Conservation (phyloP, 768 basidiomycete genomes). For the Collybia mongolica region DNA sequence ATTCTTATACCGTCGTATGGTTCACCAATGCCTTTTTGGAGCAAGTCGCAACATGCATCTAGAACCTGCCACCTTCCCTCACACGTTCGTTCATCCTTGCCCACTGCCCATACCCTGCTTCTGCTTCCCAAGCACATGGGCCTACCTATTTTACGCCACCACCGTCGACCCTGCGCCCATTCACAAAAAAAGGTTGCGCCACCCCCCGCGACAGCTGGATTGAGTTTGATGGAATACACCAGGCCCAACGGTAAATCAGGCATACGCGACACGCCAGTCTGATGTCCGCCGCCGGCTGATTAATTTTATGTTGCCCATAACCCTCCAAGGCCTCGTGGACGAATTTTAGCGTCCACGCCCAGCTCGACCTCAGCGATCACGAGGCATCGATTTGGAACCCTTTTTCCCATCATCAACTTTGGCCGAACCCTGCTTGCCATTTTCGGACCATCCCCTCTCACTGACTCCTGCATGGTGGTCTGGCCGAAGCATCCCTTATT, state of each 20-base stretch:
- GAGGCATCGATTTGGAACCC: neutral
- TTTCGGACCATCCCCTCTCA: neutral
- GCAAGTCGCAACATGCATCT: neutral
- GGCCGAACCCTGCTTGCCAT: neutral
- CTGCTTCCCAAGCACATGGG: slow-evolving; percentile 5
- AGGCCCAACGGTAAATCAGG: neutral
- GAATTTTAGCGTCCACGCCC: neutral
- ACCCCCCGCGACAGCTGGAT: neutral
- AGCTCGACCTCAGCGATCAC: slow-evolving; percentile 4
- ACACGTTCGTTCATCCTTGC: neutral
- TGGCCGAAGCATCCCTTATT: slow-evolving; percentile 2
- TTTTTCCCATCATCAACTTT: neutral
- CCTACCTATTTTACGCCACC: neutral
- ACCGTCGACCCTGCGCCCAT: neutral
- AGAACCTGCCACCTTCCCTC: neutral
- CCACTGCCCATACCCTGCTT: neutral
- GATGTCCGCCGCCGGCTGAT: neutral
- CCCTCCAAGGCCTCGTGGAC: neutral
- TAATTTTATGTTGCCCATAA: slow-evolving; percentile 3
- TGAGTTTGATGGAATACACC: neutral
- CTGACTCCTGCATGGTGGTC: neutral
- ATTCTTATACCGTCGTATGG: too few relatives aligned
- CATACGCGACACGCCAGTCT: neutral
- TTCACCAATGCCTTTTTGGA: neutral
- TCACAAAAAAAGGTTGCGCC: neutral